Evolutionary conservation across 2,329 filamentous ascomycete genomes (phyloP), one percentile per base, ranked within the genome.

Genomic region (Nemania serpens): DNA sequence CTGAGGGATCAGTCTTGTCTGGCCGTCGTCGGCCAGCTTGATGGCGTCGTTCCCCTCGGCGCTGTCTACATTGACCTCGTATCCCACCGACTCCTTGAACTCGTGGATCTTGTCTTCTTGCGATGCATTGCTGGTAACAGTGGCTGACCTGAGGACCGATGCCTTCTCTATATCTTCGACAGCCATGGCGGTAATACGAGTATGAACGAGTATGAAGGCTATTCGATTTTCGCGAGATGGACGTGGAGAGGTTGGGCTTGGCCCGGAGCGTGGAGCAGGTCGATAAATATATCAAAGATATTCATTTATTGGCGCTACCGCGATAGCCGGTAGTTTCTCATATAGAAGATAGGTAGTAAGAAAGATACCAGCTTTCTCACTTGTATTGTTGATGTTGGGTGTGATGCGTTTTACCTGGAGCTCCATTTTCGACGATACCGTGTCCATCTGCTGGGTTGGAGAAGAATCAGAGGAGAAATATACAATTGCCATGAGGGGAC

Each of bases 1-100:
- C 68, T 85, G 82, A 2, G 83, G 83, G 20, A 84, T 82, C 49
- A 85, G 75, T 15, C 83, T 78, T 2, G 78, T 80, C 45, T 70
- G 75, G 15, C 75, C 75, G 58, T 79, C 76, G n/a, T 64, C 61
- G n/a, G 76, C 76, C 12, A 76, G 70, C 64, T 76, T 77, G 57
- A 73, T 51, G n/a, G 57, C 51, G 17, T 69, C 25, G 29, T 54
- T 58, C 2, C 46, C 42, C 25, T 48, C 65, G 22, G 55, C 66
- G 29, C 70, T 70, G 37, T 71, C 73, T 29, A 74, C 69, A 39
- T 77, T 74, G 52, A 77, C 69, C 41, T 76, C 67, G 65, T 82
- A 78, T 39, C 76, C 75, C 48, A 75, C 73, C 1, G 62, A 56
- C 59, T 77, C 75, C 47, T 68, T 71, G 56, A 70, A 75, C 52